phyloP scores from a whole-genome alignment of 148 eudicot genomes.

The Camellia lanceoleosa region DNA sequence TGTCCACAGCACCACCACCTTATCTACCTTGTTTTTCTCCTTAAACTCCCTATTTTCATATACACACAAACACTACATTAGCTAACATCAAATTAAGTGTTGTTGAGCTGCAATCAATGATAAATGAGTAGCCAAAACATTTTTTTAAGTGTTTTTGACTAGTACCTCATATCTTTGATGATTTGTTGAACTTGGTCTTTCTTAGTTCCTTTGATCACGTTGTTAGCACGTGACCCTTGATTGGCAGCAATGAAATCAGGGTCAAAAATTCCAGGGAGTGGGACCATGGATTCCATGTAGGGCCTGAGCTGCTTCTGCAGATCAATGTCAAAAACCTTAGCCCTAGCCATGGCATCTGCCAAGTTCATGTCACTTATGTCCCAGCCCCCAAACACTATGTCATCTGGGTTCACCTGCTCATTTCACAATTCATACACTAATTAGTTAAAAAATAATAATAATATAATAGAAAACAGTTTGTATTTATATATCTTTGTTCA shows the following conservation, averaged over 20 bases:
- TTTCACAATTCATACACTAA: neutral
- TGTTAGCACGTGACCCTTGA: slow-evolving; percentile 87
- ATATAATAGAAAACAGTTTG: neutral
- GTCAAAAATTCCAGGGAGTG: slow-evolving; percentile 90
- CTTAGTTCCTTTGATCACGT: slow-evolving; percentile 87
- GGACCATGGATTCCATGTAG: slow-evolving; percentile 93
- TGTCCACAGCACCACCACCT: slow-evolving; percentile 94
- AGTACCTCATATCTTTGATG: slow-evolving; percentile 83
- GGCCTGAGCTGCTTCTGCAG: slow-evolving; percentile 94
- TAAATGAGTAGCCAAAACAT: neutral
- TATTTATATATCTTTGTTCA: no score
- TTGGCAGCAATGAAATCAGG: slow-evolving; percentile 98
- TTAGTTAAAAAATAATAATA: neutral
- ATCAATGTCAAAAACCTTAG: slow-evolving; percentile 88
- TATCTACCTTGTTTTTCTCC: slow-evolving; percentile 88
- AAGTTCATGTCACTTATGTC: slow-evolving; percentile 90
- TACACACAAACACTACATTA: neutral
- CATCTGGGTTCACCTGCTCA: slow-evolving; percentile 85
- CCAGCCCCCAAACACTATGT: slow-evolving; percentile 95
- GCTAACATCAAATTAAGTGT: neutral
- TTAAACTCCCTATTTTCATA: slow-evolving; percentile 68
- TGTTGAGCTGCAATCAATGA: neutral
- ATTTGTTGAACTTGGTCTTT: slow-evolving; percentile 76
- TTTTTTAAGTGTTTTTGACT: neutral
- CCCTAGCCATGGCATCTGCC: slow-evolving; percentile 94